Base-by-base conservation (phyloP, 495 filamentous ascomycete genomes). In the Penicillium cataractarum region DNA sequence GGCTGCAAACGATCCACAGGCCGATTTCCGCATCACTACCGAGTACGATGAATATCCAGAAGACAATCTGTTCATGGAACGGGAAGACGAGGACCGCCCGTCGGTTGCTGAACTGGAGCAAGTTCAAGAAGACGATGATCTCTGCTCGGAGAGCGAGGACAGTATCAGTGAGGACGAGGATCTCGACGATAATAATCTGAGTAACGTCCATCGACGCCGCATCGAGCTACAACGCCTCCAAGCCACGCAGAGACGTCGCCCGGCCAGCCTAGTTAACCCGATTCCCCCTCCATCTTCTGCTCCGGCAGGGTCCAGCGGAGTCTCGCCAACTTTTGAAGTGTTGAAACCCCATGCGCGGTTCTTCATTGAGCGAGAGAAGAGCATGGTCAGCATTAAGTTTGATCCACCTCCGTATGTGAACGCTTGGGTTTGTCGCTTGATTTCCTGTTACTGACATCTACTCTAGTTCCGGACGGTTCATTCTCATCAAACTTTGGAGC, bases 401-500 rank as follows among this genome's bases (percentile, higher is more conserved):
- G 90, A 97, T 66, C 93, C 94, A 46, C 89, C 92, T 32, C 86
- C 95, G 77, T 96, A 87, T 72, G 85, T 78, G n/a, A 17, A 13
- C 33, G 6, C 33, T 27, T 42, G 4, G 2, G n/a, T 22, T 31
- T 2, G 19, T 4, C 0, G 12, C 6, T 54, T 9, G 6, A 10
- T 26, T 21, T 12, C 53, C 55, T 58, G 53, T 67, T 62, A 65
- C 55, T 59, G 22, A 61, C 35, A 8, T 48, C 6, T 44, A 15
- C 26, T 6, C 46, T 54, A 88, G 86, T 10, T 86, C 84, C 33
- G 92, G 89, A 13, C 82, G 89, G 40, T 94, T 86, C 71, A 88
- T 97, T 57, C 70, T 96, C 42, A 78, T 97, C 63, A 96, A 96
- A 78, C 83, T 96, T 66, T 97, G 91, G 91, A 92, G 84, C 72